These are phyloP conservation scores for Noccaea bulbosa DNA, from an alignment of 345 rosid species.

Conservation along the genomic window DNA sequence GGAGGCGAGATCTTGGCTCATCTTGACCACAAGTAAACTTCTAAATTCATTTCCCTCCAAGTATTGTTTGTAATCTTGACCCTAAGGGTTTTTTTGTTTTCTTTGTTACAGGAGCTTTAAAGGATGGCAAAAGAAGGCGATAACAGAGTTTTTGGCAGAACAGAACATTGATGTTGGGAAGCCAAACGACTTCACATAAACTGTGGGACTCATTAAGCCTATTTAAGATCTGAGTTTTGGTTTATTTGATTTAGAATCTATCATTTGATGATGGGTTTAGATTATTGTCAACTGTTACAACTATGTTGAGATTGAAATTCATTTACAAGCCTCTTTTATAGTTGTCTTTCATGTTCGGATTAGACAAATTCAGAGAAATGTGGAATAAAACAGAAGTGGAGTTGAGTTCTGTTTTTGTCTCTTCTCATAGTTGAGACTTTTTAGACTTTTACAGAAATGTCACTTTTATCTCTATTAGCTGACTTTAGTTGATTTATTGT, in stretches of 20 bases:
- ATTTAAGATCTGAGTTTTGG: constrained; percentile 9
- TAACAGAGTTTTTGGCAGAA: constrained; percentile 63
- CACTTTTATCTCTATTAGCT: background rate
- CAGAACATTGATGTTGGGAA: constrained; percentile 65
- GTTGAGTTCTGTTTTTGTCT: constrained; percentile 27
- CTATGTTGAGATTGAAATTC: constrained; percentile 9
- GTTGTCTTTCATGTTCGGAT: background rate
- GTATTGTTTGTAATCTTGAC: constrained; percentile 2
- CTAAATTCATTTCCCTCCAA: background rate
- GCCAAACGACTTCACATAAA: constrained; percentile 58
- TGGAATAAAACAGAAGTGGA: constrained; percentile 22
- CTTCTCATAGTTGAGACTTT: constrained; percentile 3
- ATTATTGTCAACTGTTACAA: constrained; percentile 9
- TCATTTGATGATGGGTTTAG: constrained; percentile 1
- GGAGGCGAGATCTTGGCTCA: constrained; percentile 87
- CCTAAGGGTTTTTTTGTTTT: constrained; percentile 16
- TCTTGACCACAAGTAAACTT: constrained; percentile 82
- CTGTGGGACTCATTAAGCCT: constrained; percentile 4
- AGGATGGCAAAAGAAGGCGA: constrained; percentile 87
- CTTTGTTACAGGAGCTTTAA: constrained; percentile 75
- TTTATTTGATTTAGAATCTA: constrained; percentile 9
- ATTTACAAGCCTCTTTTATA: background rate
- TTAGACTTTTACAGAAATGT: background rate
- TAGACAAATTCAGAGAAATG: background rate
- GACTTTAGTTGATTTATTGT: background rate